Base-by-base conservation (phyloP, 2,329 filamentous ascomycete genomes). In the Ambrosiella beaveri region DNA sequence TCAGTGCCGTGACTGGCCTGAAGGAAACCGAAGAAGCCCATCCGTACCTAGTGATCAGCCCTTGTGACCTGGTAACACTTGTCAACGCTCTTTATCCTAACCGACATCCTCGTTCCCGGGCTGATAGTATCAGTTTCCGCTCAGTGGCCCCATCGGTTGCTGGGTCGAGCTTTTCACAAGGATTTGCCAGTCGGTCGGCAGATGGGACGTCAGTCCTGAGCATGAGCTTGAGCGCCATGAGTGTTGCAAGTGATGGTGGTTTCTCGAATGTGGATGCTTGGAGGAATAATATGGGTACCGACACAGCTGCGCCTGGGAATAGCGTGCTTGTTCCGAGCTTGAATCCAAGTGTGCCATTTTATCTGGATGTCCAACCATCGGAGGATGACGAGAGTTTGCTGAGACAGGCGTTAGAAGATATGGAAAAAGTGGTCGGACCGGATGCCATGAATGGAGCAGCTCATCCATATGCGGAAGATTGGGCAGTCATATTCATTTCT, bases 31-130 rank as follows among this genome's bases (percentile, higher is more conserved):
- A 78, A 17, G 85, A 88, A 68, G 84, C 88, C 8, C 85, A 86
- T 65, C 85, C 84, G 38, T 93, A 88, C 66, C 73, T 94, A 65
- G 85, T 91, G 39, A 71, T 95, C 63, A 87, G 85, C 65, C 81
- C 87, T 40, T 79, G 85, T 45, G 90, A 96, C 67, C 73, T 95
- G 63, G 74, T 85, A 40, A 90, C 87, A 2, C 71, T 95, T 64
- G 79, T 94, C 62, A 88, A 93, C 68, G 84, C 85, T 9, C 77
- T 96, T 12, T 95, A 90, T 65, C 90, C 90, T 0, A 84, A 88
- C 64, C 76, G 78, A 57, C 75, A 84, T n/a, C 82, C 85, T 1
- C 74, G 75, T 40, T 87, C 84, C 1, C 74, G 73, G 58, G 76
- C 79, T 41, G 84, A 73, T 62, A 80, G 73, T 69, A 56, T 15